Percentiles rank a stretch among this genome's conserved stretches.
phyloP scores from a whole-genome alignment of 2,329 filamentous ascomycete genomes.

The Talaromyces sp. region DNA sequence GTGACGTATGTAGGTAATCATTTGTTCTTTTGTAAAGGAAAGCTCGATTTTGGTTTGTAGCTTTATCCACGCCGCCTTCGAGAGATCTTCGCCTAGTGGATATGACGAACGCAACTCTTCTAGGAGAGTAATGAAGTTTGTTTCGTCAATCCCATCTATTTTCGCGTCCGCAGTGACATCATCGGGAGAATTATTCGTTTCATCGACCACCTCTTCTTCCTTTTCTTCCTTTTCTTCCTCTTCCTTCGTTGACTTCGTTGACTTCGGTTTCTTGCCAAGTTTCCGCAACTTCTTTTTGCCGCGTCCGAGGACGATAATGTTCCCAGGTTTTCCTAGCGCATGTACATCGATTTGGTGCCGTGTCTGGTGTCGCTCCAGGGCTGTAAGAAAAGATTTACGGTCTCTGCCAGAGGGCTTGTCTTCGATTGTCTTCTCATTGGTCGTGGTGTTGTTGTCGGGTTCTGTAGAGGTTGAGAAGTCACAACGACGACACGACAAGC shows the following conservation, averaged over 20 bases:
- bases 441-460: background rate
- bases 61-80: slow-evolving; percentile 23
- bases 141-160: slow-evolving; percentile 7
- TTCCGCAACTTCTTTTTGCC: slow-evolving; percentile 13
- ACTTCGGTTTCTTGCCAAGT: background rate
- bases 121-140: slow-evolving; percentile 22
- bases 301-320: slow-evolving; percentile 32
- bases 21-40: slow-evolving; percentile 32
- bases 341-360: slow-evolving; percentile 26
- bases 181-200: slow-evolving; percentile 5
- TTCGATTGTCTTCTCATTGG: background rate
- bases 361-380: background rate
- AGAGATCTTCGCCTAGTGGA: slow-evolving; percentile 22
- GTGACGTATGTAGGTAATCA: slow-evolving; percentile 25
- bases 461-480: slow-evolving; percentile 6
- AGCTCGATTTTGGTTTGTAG: slow-evolving; percentile 25
- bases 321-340: slow-evolving; percentile 32
- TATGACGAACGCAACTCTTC: slow-evolving; percentile 22
- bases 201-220: background rate
- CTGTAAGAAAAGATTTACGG: background rate
- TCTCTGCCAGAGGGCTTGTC: background rate
- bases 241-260: background rate
- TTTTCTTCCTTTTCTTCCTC: background rate
- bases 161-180: slow-evolving; percentile 16
- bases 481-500: slow-evolving; percentile 2